phyloP scores from a whole-genome alignment of 2,329 filamentous ascomycete genomes.

The Dothistroma pini region DNA sequence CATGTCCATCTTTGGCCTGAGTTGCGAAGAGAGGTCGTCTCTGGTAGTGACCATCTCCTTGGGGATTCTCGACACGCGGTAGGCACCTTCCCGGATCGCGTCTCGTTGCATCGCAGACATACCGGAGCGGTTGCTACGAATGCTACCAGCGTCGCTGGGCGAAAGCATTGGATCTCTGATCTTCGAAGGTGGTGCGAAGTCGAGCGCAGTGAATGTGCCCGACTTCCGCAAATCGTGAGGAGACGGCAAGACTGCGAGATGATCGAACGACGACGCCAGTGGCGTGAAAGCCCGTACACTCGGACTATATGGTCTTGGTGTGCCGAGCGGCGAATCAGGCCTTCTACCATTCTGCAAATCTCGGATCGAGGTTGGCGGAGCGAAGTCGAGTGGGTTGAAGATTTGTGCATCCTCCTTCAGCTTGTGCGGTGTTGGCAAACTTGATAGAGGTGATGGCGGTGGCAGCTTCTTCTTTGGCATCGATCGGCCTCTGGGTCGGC shows the following conservation, averaged over 20 bases:
- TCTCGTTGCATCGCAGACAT: constrained; percentile 67
- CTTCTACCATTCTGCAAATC: constrained; percentile 65
- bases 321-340: constrained; percentile 58
- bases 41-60: constrained; percentile 75
- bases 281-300: constrained; percentile 71
- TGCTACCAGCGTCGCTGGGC: constrained; percentile 47
- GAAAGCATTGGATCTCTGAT: constrained; percentile 56
- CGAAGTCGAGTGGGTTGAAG: constrained; percentile 76
- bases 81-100: constrained; percentile 76
- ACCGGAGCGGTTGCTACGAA: constrained; percentile 69
- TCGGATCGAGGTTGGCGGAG: constrained; percentile 61
- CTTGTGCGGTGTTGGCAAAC: constrained; percentile 80
- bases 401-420: constrained; percentile 70
- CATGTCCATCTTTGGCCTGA: constrained; percentile 46
- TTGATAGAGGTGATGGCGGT: constrained; percentile 68
- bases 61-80: constrained; percentile 80
- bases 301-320: constrained; percentile 67
- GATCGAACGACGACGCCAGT: constrained; percentile 78
- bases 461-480: constrained; percentile 58
- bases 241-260: constrained; percentile 79
- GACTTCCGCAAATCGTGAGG: constrained; percentile 78
- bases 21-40: constrained; percentile 59
- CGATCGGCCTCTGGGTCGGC: constrained; percentile 25
- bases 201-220: constrained; percentile 70
- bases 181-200: constrained; percentile 75